These are phyloP conservation scores for Ogataea glucozyma DNA, from an alignment of 805 yeast genomes.

Conservation along the genomic window DNA sequence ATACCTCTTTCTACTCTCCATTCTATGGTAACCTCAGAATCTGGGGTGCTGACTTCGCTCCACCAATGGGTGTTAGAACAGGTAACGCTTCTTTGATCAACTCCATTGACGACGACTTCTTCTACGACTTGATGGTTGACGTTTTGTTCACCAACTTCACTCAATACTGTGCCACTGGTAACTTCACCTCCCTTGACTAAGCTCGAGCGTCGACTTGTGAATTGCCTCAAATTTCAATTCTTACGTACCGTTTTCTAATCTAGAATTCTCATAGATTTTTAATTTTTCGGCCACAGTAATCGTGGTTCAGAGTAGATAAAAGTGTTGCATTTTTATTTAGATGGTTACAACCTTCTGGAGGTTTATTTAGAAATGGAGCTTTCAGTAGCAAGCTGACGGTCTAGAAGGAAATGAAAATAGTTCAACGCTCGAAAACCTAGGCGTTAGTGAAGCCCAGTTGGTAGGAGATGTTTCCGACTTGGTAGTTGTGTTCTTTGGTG, in stretches of 20 bases:
- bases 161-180: constrained; percentile 34
- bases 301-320: too few species aligned
- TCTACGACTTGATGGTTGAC: constrained; percentile 36
- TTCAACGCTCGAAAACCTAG: not conserved
- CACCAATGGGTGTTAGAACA: constrained; percentile 33
- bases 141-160: constrained; percentile 40
- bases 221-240: not conserved
- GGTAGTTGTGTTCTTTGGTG: constrained; percentile 16
- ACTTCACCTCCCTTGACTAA: constrained; percentile 5
- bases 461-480: constrained; percentile 9
- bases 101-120: constrained; percentile 33
- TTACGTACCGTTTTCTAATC: too few species aligned
- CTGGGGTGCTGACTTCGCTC: constrained; percentile 41
- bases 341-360: too few species aligned
- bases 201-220: not conserved
- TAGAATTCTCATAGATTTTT: too few species aligned
- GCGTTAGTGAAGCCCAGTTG: constrained; percentile 6
- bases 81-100: constrained; percentile 42
- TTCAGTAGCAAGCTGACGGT: not conserved
- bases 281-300: not conserved
- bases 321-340: not conserved
- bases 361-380: too few species aligned
- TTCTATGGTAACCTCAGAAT: constrained; percentile 43
- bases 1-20: constrained; percentile 43
- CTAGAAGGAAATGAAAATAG: not conserved